Percentiles rank a stretch among this genome's conserved stretches.
phyloP scores from a whole-genome alignment of 148 eudicot genomes.

The Heliamphora exappendiculata region DNA sequence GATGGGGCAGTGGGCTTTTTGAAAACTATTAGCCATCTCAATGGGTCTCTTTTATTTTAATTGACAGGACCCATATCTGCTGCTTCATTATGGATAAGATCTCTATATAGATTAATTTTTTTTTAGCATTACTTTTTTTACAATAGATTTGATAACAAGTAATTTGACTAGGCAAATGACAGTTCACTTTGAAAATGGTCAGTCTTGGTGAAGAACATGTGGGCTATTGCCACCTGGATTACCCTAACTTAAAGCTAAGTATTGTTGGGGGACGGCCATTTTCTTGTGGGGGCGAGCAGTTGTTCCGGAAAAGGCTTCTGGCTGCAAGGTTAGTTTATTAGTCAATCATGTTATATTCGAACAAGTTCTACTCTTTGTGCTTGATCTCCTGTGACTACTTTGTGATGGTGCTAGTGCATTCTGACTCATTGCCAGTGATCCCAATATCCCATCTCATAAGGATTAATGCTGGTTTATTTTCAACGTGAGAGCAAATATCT shows the following conservation, averaged over 20 bases:
- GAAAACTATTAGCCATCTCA: neutral
- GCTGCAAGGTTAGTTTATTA: constrained; percentile 41
- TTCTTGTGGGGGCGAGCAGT: constrained; percentile 60
- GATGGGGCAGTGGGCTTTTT: neutral
- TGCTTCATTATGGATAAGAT: neutral
- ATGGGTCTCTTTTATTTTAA: neutral
- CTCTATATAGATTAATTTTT: no score
- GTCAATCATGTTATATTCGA: neutral
- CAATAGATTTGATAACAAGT: neutral
- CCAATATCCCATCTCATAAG: neutral
- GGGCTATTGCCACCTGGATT: constrained; percentile 65
- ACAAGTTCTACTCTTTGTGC: neutral
- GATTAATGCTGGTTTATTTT: neutral
- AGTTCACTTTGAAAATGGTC: constrained; percentile 15
- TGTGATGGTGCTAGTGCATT: neutral
- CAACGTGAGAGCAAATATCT: neutral
- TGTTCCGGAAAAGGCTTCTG: constrained; percentile 59
- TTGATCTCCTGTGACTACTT: neutral
- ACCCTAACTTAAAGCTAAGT: constrained; percentile 62
- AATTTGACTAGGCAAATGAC: neutral
- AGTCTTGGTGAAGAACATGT: constrained; percentile 84
- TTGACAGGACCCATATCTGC: neutral
- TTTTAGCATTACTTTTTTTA: neutral
- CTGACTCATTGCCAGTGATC: neutral
- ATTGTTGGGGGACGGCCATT: constrained; percentile 94